Evolutionary conservation across 371 early-diverging fungal species (phyloP).

Genomic region (Catenaria anguillulae): DNA sequence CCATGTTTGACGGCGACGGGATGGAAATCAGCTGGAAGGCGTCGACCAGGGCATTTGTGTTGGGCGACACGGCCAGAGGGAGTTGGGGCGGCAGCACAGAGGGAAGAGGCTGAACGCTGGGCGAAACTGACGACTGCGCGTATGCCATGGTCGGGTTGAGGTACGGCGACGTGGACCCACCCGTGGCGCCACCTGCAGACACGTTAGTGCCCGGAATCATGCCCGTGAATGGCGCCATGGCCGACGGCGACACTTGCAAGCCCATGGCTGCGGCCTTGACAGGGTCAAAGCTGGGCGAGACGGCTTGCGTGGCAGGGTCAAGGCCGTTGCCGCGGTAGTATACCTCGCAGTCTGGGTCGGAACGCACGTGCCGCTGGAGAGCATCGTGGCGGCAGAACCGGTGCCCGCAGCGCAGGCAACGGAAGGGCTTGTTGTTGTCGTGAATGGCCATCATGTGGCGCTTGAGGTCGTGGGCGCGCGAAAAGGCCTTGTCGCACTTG

Average conservation of each 20-base stretch:
- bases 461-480: background rate
- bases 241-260: background rate
- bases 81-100: background rate
- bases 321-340: background rate
- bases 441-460: constrained; percentile 17
- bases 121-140: too few relatives aligned
- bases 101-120: too few relatives aligned
- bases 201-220: too few relatives aligned
- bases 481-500: background rate
- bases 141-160: too few relatives aligned
- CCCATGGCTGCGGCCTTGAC: background rate
- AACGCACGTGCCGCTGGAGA: background rate
- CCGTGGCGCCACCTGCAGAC: too few relatives aligned
- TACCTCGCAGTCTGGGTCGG: background rate
- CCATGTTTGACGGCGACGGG: background rate
- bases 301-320: background rate
- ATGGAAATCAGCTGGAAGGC: background rate
- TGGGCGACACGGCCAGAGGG: background rate
- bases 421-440: constrained; percentile 5
- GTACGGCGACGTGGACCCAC: too few relatives aligned
- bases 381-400: background rate
- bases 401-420: background rate
- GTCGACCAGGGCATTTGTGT: background rate
- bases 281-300: background rate
- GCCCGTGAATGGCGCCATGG: background rate